Conservation (phyloP, 208 protist genomes). For the Angomonas deanei region DNA sequence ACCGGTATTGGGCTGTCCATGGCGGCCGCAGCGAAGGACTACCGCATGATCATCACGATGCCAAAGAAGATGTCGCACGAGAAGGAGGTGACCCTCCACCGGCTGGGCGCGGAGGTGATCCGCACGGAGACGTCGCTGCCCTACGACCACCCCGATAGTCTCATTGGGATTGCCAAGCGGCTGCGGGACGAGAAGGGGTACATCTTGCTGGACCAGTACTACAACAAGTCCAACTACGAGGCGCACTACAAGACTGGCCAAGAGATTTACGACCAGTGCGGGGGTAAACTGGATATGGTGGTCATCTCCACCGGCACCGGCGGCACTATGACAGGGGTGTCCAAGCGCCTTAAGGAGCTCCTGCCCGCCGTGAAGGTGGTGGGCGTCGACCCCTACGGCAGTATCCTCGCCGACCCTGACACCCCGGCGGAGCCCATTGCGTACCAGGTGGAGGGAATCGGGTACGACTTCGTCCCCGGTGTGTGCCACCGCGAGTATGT, state of each 20-base stretch:
- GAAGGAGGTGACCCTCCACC: slow-evolving; percentile 89
- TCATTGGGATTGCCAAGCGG: slow-evolving; percentile 93
- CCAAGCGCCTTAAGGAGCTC: slow-evolving; percentile 60
- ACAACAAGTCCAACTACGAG: slow-evolving; percentile 92
- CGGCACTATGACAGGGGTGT: slow-evolving; percentile 95
- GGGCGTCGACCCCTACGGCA: slow-evolving; percentile 95
- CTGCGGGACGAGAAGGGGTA: slow-evolving; percentile 93
- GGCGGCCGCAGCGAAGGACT: slow-evolving; percentile 92
- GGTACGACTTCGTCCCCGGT: slow-evolving; percentile 97
- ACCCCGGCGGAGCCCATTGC: slow-evolving; percentile 18
- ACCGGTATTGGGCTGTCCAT: slow-evolving; percentile 95
- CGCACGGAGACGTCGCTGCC: slow-evolving; percentile 94
- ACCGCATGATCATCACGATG: slow-evolving; percentile 96
- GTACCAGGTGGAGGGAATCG: slow-evolving; percentile 97
- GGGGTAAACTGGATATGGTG: slow-evolving; percentile 94
- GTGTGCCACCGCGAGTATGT: slow-evolving; percentile 90
- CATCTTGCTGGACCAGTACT: slow-evolving; percentile 96
- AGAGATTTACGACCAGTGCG: slow-evolving; percentile 94
- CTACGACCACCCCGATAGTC: slow-evolving; percentile 93
- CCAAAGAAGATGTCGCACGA: slow-evolving; percentile 98
- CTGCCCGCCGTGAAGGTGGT: slow-evolving; percentile 85
- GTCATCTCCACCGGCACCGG: slow-evolving; percentile 95
- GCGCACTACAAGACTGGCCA: slow-evolving; percentile 96
- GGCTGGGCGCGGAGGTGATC: slow-evolving; percentile 95
- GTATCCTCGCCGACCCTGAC: slow-evolving; percentile 92